Percentiles rank a stretch among this genome's conserved stretches.
Conservation (phyloP, 148 eudicot species). For the Rhododendron ovatum region DNA sequence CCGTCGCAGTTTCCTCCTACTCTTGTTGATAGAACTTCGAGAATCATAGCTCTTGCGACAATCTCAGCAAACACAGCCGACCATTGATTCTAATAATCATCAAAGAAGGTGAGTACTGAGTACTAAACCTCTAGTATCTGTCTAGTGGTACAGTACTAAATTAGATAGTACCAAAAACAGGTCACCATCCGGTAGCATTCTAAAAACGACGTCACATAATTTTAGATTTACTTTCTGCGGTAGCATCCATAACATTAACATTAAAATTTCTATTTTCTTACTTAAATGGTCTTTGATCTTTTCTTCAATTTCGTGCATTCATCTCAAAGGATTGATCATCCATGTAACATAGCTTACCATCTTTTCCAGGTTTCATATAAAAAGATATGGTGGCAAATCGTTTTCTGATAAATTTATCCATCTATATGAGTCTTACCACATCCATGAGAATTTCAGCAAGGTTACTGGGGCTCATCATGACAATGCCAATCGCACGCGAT, state of each 20-base stretch:
- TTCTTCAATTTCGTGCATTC: too few species aligned
- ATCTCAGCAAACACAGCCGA: slow-evolving; percentile 34
- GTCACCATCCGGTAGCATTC: too few species aligned
- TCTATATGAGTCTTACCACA: slow-evolving; percentile 24
- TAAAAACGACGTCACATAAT: too few species aligned
- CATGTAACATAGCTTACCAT: too few species aligned
- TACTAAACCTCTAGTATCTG: background rate
- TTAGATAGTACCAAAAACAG: too few species aligned
- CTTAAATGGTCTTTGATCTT: too few species aligned
- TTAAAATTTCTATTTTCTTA: too few species aligned
- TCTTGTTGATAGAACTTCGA: slow-evolving; percentile 40
- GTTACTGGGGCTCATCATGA: slow-evolving; percentile 29
- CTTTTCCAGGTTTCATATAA: too few species aligned
- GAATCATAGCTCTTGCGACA: slow-evolving; percentile 28
- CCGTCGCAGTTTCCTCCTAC: slow-evolving; percentile 34
- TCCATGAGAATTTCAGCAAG: slow-evolving; percentile 49
- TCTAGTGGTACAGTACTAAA: too few species aligned
- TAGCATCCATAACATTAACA: too few species aligned
- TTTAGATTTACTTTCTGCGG: too few species aligned
- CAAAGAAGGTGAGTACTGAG: background rate
- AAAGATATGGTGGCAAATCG: background rate
- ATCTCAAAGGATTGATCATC: too few species aligned
- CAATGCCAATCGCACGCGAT: slow-evolving; percentile 29
- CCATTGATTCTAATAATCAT: slow-evolving; percentile 30
- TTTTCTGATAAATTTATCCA: background rate